Conservation (phyloP, 2,329 filamentous ascomycete genomes). For the Orbilia quercus region DNA sequence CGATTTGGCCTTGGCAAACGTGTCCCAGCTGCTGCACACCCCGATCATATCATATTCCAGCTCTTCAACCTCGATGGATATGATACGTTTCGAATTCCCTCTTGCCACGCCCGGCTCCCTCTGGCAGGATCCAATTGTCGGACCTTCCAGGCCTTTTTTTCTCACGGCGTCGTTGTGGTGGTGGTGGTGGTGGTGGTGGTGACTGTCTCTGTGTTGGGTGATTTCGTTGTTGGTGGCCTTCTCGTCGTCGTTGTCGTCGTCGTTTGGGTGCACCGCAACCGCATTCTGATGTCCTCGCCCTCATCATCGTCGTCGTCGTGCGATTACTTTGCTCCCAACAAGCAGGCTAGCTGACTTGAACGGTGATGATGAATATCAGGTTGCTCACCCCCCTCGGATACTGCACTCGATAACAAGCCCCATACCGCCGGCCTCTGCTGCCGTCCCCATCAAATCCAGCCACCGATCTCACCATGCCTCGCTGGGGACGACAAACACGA, state of each 20-base stretch:
- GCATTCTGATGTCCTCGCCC: constrained; percentile 38
- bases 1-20: constrained; percentile 53
- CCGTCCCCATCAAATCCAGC: constrained; percentile 52
- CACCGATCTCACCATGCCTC: constrained; percentile 54
- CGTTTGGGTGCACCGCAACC: constrained; percentile 25
- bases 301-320: constrained; percentile 47
- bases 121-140: constrained; percentile 43
- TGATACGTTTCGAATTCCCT: constrained; percentile 41
- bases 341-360: constrained; percentile 54
- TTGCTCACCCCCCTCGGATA: constrained; percentile 55
- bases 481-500: constrained; percentile 61
- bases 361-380: constrained; percentile 53
- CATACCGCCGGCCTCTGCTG: constrained; percentile 47
- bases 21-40: constrained; percentile 30
- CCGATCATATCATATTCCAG: constrained; percentile 53
- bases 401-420: constrained; percentile 50
- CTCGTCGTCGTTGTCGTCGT: background rate
- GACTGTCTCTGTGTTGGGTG: background rate
- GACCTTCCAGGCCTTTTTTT: constrained; percentile 10
- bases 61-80: constrained; percentile 56
- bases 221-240: constrained; percentile 1
- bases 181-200: no score
- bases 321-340: constrained; percentile 51
- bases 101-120: constrained; percentile 4
- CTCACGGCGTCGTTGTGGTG: background rate